Evolutionary conservation across 2,329 filamentous ascomycete genomes (phyloP).

Genomic region (Xylariaceae sp.): DNA sequence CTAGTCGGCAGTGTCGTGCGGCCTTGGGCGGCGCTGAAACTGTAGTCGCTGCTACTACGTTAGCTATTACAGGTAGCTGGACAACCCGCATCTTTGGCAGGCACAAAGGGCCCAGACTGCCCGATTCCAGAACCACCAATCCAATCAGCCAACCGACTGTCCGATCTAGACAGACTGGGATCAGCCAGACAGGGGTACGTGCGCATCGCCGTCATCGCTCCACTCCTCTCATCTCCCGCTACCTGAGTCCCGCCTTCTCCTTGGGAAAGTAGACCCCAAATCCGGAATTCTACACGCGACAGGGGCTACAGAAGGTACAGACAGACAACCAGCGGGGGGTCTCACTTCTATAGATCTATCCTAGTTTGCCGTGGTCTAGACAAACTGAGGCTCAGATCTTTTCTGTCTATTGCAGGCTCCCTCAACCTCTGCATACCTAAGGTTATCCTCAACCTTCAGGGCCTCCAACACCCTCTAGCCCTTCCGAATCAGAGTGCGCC

Average conservation of each 20-base stretch:
- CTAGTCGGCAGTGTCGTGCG: too few species aligned
- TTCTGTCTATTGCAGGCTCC: neutral
- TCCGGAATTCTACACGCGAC: slow-evolving; percentile 5
- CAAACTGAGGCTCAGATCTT: slow-evolving; percentile 9
- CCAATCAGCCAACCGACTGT: too few species aligned
- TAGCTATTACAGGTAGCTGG: too few species aligned
- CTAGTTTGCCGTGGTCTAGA: slow-evolving; percentile 10
- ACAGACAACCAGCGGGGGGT: slow-evolving; percentile 5
- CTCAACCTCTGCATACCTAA: neutral
- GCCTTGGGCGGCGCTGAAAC: too few species aligned
- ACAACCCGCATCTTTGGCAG: too few species aligned
- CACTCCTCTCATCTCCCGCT: neutral
- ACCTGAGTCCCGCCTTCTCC: too few species aligned
- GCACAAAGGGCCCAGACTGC: too few species aligned
- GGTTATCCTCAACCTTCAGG: neutral
- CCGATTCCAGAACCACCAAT: too few species aligned
- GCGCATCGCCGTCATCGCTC: slow-evolving; percentile 17
- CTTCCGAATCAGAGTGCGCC: too few species aligned
- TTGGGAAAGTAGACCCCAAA: slow-evolving; percentile 8
- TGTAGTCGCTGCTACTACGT: too few species aligned
- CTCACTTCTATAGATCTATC: slow-evolving; percentile 1
- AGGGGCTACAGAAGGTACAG: too few species aligned
- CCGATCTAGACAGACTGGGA: slow-evolving; percentile 1
- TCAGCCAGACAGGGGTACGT: slow-evolving; percentile 7
- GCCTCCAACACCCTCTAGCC: slow-evolving; percentile 2